Evolutionary conservation across 1,284 basidiomycete species (phyloP), one percentile per base, ranked within the genome.

Genomic region (Sanghuangporus sanghuang): DNA sequence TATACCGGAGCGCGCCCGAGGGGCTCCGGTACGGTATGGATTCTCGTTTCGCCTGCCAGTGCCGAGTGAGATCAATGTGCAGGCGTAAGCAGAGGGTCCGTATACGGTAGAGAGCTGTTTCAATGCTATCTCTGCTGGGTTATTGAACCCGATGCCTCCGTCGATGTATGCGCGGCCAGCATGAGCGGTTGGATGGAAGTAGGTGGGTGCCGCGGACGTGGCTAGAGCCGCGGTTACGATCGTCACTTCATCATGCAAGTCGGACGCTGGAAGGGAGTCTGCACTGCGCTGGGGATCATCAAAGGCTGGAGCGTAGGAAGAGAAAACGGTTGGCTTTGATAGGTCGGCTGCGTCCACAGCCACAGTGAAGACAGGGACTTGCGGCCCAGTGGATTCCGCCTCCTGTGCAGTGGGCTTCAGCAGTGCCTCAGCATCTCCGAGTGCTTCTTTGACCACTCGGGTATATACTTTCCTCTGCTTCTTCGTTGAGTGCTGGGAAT

Each of bases 71-170:
- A 65, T 58, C 39, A 65, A 38, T 12, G 55, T 62, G 52, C 57
- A 39, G 8, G 61, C 64, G 38, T 53, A 57, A 21, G 64, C 59
- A 18, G 55, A 11, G 39, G 59, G 60, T 6, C 60, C 60, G 55
- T 62, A 65, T n/a, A 65, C 48, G 36, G 42, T 35, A 16, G 59
- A 50, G 55, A 62, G 55, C 53, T 65, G 60, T 48, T 62, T 59
- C 1, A 65, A 55, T 2, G 61, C 61, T 32, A 65, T 38, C 35
- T 65, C 64, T 5, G 55, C 38, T 8, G 64, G 64, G 35, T 65
- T 65, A 42, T 65, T 65, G 55, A 57, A 65, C 2, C 64, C 64
- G 6, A 65, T 35, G 14, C 64, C 64, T 16, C 64, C 64, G 56
- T 65, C 64, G 36, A 65, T 57, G 44, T 62, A 62, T 27, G 60